These are phyloP conservation scores for Penicillium sp. DNA, from an alignment of 2,329 filamentous ascomycete genomes.

Conservation along the genomic window DNA sequence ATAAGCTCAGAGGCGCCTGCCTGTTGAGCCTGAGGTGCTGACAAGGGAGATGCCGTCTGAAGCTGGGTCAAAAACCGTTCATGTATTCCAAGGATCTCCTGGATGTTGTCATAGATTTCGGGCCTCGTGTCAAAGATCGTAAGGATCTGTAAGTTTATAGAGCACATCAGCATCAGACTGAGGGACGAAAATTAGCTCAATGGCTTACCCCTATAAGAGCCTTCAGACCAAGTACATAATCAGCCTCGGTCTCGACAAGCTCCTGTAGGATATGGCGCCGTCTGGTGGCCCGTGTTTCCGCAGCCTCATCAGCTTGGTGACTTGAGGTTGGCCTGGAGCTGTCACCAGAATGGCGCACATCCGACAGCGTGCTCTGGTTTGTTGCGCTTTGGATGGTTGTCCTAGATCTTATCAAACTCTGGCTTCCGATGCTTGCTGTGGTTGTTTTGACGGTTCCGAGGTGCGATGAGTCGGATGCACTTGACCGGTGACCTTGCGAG, in stretches of 20 bases:
- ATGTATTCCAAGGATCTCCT: conserved; percentile 72
- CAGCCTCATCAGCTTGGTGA: conserved; percentile 55
- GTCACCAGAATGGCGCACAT: conserved; percentile 57
- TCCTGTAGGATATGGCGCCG: conserved; percentile 76
- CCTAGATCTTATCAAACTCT: conserved; percentile 58
- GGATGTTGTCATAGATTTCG: conserved; percentile 69
- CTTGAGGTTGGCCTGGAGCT: conserved; percentile 41
- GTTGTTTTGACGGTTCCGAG: conserved; percentile 74
- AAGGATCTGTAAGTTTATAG: conserved; percentile 50
- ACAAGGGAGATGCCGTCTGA: conserved; percentile 60
- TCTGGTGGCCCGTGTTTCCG: conserved; percentile 63
- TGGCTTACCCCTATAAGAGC: conserved; percentile 69
- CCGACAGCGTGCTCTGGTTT: conserved; percentile 47
- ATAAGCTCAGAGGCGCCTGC: conserved; percentile 17
- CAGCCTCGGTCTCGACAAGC: conserved; percentile 73
- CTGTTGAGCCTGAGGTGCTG: conserved; percentile 26
- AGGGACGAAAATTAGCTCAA: not conserved
- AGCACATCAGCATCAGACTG: conserved; percentile 27
- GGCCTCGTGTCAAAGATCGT: conserved; percentile 63
- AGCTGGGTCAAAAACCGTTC: conserved; percentile 70
- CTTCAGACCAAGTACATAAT: conserved; percentile 78
- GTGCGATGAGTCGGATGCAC: conserved; percentile 66
- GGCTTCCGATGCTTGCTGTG: conserved; percentile 65
- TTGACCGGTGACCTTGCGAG: conserved; percentile 37
- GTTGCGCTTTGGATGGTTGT: conserved; percentile 53